Conservation (phyloP, 208 protist genomes). For the Zelonia costaricensis region DNA sequence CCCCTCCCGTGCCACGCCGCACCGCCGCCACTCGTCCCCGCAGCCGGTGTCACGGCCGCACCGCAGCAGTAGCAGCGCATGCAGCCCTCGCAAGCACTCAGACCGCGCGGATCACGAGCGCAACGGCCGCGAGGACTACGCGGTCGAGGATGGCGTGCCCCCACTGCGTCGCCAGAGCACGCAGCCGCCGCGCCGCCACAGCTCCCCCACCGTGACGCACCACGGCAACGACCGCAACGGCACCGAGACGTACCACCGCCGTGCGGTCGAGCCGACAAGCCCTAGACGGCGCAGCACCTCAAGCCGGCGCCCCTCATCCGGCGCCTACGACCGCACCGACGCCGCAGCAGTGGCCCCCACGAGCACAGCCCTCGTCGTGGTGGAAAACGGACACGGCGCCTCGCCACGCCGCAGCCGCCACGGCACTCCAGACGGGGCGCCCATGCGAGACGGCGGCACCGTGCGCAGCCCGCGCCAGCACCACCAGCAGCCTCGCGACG, state of each 20-base stretch:
- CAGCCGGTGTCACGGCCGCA: conserved; percentile 4
- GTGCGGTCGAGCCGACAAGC: conserved; percentile 17
- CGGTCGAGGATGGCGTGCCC: conserved; percentile 18
- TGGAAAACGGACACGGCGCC: not conserved
- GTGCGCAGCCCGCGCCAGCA: conserved; percentile 22
- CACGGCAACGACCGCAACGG: conserved; percentile 2
- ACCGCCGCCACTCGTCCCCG: conserved; percentile 8
- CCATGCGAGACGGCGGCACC: conserved; percentile 2
- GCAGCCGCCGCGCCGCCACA: conserved; percentile 28
- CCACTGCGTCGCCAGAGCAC: conserved; percentile 36
- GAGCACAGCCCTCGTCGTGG: conserved; percentile 22
- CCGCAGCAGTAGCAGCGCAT: conserved; percentile 20
- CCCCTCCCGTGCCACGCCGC: conserved; percentile 5
- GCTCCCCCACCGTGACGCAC: conserved; percentile 18
- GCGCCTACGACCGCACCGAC: conserved; percentile 11
- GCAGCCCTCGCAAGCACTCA: conserved; percentile 6
- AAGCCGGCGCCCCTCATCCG: conserved; percentile 1
- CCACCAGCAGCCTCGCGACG: not conserved
- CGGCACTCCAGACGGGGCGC: conserved; percentile 4
- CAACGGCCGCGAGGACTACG: conserved; percentile 8
- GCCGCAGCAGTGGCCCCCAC: not conserved
- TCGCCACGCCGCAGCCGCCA: conserved; percentile 19
- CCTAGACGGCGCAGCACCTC: conserved; percentile 1
- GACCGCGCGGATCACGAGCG: not conserved
- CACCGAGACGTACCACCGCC: conserved; percentile 15